These are phyloP conservation scores for Trapa bicornis DNA, from an alignment of 345 rosid species.

Conservation along the genomic window DNA sequence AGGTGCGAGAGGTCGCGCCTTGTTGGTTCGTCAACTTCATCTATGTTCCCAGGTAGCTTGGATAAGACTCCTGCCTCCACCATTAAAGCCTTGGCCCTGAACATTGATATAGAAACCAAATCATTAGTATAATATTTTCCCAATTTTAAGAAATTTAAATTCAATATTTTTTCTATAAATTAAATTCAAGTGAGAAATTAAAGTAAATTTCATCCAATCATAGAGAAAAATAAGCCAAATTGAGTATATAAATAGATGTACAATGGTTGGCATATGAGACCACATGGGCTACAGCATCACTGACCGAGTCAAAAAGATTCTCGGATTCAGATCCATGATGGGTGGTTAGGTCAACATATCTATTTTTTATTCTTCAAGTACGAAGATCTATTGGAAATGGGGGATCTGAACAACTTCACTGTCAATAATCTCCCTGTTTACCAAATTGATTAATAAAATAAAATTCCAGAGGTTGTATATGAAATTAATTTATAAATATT, in stretches of 20 bases:
- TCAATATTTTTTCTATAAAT: too few relatives aligned
- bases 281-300: not conserved
- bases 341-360: conserved; percentile 19
- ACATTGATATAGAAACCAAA: conserved; percentile 3
- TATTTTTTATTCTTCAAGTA: conserved; percentile 4
- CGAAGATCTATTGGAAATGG: conserved; percentile 9
- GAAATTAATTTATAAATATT: not conserved
- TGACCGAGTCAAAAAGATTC: conserved; percentile 29
- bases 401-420: conserved; percentile 21
- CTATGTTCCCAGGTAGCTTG: conserved; percentile 42
- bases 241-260: not conserved
- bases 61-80: conserved; percentile 66
- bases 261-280: conserved; percentile 2
- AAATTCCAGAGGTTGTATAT: not conserved
- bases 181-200: too few relatives aligned
- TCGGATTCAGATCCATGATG: conserved; percentile 24
- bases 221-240: not conserved
- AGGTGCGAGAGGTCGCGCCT: conserved; percentile 44
- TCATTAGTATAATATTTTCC: too few relatives aligned
- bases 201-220: not conserved
- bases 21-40: conserved; percentile 37
- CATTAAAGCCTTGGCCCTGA: conserved; percentile 79
- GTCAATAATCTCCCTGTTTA: conserved; percentile 4
- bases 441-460: not conserved
- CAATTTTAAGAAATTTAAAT: too few relatives aligned